These are phyloP conservation scores for Penicillium bovifimosum DNA, from an alignment of 495 filamentous ascomycete species.

Conservation along the genomic window DNA sequence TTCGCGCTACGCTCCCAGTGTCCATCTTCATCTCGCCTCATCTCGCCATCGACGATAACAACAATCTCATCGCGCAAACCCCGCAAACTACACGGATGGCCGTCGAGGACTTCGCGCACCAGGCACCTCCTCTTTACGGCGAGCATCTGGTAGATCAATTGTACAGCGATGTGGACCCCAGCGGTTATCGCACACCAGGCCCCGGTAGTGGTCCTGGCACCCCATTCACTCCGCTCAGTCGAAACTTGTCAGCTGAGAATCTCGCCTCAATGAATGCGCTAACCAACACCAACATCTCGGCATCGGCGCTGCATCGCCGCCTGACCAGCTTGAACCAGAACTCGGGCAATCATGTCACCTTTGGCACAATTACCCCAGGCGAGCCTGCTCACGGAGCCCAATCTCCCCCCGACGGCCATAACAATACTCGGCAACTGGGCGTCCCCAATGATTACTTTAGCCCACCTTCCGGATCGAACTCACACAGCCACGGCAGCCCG, in stretches of 20 bases:
- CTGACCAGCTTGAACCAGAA: constrained; percentile 52
- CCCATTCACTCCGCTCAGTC: constrained; percentile 69
- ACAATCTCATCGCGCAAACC: constrained; percentile 56
- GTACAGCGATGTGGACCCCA: constrained; percentile 76
- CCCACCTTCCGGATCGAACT: constrained; percentile 27
- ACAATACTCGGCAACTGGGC: constrained; percentile 23
- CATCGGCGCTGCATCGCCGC: constrained; percentile 57
- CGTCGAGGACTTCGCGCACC: constrained; percentile 40
- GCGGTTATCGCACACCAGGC: constrained; percentile 69
- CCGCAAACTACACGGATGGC: constrained; percentile 34
- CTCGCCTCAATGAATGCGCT: constrained; percentile 58
- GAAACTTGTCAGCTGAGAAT: constrained; percentile 74
- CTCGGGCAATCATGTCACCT: constrained; percentile 11
- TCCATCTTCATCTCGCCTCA: constrained; percentile 92
- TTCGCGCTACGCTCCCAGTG: constrained; percentile 80
- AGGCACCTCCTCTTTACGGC: constrained; percentile 81
- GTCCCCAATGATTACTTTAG: constrained; percentile 32
- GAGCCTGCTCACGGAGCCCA: constrained; percentile 18
- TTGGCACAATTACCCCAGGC: constrained; percentile 9
- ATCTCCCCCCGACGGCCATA: constrained; percentile 19
- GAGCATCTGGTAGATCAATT: constrained; percentile 82
- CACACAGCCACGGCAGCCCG: constrained; percentile 35
- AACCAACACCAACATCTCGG: constrained; percentile 45
- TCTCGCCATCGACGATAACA: constrained; percentile 74
- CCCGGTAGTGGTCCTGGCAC: constrained; percentile 66